Base-by-base conservation (phyloP, 305 asterid genomes). In the Fraxinus albicans region DNA sequence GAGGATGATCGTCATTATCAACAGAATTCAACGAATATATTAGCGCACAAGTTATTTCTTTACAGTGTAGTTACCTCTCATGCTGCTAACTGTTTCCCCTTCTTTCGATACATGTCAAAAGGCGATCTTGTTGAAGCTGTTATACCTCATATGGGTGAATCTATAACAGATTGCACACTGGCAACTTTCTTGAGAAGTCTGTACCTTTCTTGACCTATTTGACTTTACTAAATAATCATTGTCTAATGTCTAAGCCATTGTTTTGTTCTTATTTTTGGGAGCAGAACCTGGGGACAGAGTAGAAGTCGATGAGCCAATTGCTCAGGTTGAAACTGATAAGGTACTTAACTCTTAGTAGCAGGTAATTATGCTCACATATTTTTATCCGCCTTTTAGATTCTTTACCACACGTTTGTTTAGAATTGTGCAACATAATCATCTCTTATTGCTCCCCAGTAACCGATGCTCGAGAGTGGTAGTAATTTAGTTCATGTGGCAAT, bases 271-370 rank as follows among this genome's bases (percentile, higher is more conserved):
- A 63, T 42, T 80, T 80, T 77, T 82, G 73, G 78, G 84, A 81
- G 75, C 91, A 94, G 98, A 92, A 80, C 92, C 95, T 79, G 99
- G 97, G 82, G 99, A 96, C 82, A 90, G 94, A 85, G 99, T 95
- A 40, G 95, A 88, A 86, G 91, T 91, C 70, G 97, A 95, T 78
- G 99, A 96, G 90, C 89, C 98, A 83, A 96, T 96, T 88, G 98
- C 98, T 55, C 99, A 95, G 89, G 87, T 95, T 82, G 99, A 96
- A 96, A 96, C 98, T 2, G 98, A 96, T 88, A 96, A 96, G 98
- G 99, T 94, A 90, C 81, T 72, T 72, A 42, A 12, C 74, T 80
- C 50, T 50, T 25, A 35, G 60, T 47, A 76, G 29, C 76, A 73
- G 55, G 79, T 77, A 36, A 47, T 21, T 38, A 21, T 4, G 27